A percentile compares a stretch with the other conserved stretches of the same genome.
These are phyloP conservation scores for Chrysanthemum seticuspe DNA, from an alignment of 129 eudicot species.

Conservation along the genomic window DNA sequence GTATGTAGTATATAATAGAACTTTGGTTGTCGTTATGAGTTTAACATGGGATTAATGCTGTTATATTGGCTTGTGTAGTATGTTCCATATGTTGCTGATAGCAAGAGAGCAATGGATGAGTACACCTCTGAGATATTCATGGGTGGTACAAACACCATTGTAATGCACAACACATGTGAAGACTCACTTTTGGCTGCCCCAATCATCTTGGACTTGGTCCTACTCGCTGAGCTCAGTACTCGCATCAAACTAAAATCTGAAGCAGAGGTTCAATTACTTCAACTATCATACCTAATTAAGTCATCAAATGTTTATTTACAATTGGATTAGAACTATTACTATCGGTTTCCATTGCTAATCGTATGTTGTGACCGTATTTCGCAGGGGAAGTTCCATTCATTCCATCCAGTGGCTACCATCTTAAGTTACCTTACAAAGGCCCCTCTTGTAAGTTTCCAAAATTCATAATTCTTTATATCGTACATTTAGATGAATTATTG, in stretches of 20 bases:
- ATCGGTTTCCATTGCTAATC: neutral
- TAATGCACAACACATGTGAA: conserved; percentile 94
- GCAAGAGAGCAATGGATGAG: conserved; percentile 98
- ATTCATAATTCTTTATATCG: neutral
- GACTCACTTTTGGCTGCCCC: conserved; percentile 97
- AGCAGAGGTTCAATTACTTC: conserved; percentile 46
- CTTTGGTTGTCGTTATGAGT: neutral
- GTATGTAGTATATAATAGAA: conserved; percentile 25
- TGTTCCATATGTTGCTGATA: conserved; percentile 94
- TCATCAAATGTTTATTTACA: neutral
- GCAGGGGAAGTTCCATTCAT: conserved; percentile 89
- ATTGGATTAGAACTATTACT: neutral
- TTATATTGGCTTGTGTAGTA: conserved; percentile 43
- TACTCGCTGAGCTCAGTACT: conserved; percentile 92
- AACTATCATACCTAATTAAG: too few species aligned
- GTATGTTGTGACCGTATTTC: neutral
- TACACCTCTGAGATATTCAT: conserved; percentile 95
- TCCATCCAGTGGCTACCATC: conserved; percentile 96
- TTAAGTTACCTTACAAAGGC: conserved; percentile 96
- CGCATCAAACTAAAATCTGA: conserved; percentile 90
- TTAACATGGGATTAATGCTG: neutral
- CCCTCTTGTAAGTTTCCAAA: conserved; percentile 72
- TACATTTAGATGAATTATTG: conserved; percentile 15
- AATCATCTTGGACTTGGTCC: conserved; percentile 87
- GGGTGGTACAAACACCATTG: conserved; percentile 92